Evolutionary conservation across 2,329 filamentous ascomycete species (phyloP).

Genomic region (Shiraia bambusicola): DNA sequence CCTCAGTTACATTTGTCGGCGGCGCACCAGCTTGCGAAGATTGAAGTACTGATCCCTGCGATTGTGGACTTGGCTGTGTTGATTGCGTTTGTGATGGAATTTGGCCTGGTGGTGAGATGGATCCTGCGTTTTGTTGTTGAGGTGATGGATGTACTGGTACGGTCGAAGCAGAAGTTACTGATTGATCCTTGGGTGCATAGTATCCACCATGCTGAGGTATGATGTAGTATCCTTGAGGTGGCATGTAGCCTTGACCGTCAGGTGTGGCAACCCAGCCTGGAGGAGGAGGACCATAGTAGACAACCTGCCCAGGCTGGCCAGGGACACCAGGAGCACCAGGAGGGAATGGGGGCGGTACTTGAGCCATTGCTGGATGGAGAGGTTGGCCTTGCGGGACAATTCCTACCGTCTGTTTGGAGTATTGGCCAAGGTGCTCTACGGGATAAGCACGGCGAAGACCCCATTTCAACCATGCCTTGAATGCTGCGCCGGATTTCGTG

Average conservation of each 20-base stretch:
- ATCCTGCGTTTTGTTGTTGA: not conserved
- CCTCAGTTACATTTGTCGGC: constrained; percentile 4
- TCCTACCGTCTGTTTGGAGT: constrained; percentile 30
- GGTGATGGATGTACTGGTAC: constrained; percentile 2
- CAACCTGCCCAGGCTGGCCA: constrained; percentile 21
- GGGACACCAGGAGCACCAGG: constrained; percentile 11
- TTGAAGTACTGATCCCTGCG: constrained; percentile 7
- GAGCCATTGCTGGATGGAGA: constrained; percentile 25
- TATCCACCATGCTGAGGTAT: constrained; percentile 17
- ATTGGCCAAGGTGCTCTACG: constrained; percentile 33
- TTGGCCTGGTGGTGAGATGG: constrained; percentile 2
- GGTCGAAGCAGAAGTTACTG: constrained; percentile 12
- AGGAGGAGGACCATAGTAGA: constrained; percentile 27
- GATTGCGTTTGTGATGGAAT: constrained; percentile 9
- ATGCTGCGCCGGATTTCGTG: constrained; percentile 26
- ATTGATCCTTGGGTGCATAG: constrained; percentile 18
- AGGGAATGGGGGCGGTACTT: constrained; percentile 11
- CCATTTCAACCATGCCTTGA: constrained; percentile 39
- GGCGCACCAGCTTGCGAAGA: constrained; percentile 4
- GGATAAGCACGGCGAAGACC: constrained; percentile 36
- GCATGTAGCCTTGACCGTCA: constrained; percentile 19
- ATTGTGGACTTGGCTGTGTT: constrained; percentile 14
- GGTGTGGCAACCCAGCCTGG: constrained; percentile 21
- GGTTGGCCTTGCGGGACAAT: constrained; percentile 31
- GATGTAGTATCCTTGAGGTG: constrained; percentile 21